Evolutionary conservation across 345 rosid genomes (phyloP).

Genomic region (Syzygium oleosum): DNA sequence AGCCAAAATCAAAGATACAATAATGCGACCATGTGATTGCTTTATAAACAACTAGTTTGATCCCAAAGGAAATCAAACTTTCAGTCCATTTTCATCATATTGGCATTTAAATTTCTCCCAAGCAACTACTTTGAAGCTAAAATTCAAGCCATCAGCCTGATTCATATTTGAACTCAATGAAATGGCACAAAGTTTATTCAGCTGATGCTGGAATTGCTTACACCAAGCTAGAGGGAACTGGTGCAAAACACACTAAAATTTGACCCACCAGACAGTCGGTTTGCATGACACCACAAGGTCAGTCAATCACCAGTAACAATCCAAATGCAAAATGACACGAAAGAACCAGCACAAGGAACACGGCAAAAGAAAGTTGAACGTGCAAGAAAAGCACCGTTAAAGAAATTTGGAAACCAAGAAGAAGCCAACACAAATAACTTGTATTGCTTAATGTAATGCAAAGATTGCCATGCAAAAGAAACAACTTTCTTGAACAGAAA

Average conservation of each 20-base stretch:
- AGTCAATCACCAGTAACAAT: background rate
- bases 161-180: background rate
- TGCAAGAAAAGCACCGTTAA: background rate
- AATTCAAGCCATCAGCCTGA: background rate
- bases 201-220: background rate
- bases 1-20: background rate
- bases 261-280: background rate
- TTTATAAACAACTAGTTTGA: background rate
- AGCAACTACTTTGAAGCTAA: too few species aligned
- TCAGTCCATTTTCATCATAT: too few species aligned
- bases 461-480: background rate
- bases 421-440: background rate
- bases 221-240: background rate
- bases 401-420: background rate
- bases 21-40: background rate
- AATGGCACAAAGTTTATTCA: background rate
- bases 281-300: background rate
- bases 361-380: background rate
- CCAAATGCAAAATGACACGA: background rate
- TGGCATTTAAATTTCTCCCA: too few species aligned
- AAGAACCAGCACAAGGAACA: background rate
- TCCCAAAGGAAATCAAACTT: background rate
- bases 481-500: background rate
- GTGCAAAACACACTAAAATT: background rate
- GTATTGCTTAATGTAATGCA: background rate